phyloP scores from a whole-genome alignment of 1,284 basidiomycete genomes.

The Tilletiaria anomala region DNA sequence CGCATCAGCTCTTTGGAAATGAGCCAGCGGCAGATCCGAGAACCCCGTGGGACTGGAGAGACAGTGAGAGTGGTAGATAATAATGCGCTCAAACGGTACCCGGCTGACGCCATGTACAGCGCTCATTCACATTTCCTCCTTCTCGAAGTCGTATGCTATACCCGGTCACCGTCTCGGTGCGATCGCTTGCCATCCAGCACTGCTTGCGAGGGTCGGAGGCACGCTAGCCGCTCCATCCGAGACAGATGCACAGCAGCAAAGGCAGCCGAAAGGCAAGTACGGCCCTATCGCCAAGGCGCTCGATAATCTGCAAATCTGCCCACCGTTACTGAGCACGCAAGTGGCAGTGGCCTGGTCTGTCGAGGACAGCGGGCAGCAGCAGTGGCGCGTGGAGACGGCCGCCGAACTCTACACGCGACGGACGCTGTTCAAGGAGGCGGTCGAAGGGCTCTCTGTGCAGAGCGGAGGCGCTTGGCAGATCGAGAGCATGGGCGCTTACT shows the following conservation, averaged over 20 bases:
- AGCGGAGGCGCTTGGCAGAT: slow-evolving; percentile 29
- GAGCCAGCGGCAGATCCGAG: slow-evolving; percentile 3
- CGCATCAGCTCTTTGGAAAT: slow-evolving; percentile 49
- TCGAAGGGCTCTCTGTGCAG: slow-evolving; percentile 4
- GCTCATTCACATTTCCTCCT: slow-evolving; percentile 19
- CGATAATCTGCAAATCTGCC: slow-evolving; percentile 52
- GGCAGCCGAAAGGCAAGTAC: slow-evolving; percentile 18
- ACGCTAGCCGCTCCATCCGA: neutral
- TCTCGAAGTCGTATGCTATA: slow-evolving; percentile 63
- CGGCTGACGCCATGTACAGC: slow-evolving; percentile 9
- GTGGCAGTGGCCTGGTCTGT: slow-evolving; percentile 25
- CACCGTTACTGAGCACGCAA: slow-evolving; percentile 15
- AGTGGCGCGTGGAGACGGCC: slow-evolving; percentile 45
- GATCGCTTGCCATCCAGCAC: slow-evolving; percentile 52
- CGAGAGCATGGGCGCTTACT: slow-evolving; percentile 35
- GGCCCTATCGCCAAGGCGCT: slow-evolving; percentile 49
- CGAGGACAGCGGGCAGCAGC: slow-evolving; percentile 24
- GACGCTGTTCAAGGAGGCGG: slow-evolving; percentile 48
- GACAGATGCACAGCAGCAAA: slow-evolving; percentile 4
- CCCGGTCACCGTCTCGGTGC: slow-evolving; percentile 71
- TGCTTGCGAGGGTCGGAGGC: slow-evolving; percentile 41
- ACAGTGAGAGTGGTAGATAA: slow-evolving; percentile 53
- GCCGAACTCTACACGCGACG: slow-evolving; percentile 50
- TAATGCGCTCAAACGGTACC: slow-evolving; percentile 48
- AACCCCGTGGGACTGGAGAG: slow-evolving; percentile 41